These are phyloP conservation scores for Trichoderma sp. DNA, from an alignment of 2,329 filamentous ascomycete species.

Conservation along the genomic window DNA sequence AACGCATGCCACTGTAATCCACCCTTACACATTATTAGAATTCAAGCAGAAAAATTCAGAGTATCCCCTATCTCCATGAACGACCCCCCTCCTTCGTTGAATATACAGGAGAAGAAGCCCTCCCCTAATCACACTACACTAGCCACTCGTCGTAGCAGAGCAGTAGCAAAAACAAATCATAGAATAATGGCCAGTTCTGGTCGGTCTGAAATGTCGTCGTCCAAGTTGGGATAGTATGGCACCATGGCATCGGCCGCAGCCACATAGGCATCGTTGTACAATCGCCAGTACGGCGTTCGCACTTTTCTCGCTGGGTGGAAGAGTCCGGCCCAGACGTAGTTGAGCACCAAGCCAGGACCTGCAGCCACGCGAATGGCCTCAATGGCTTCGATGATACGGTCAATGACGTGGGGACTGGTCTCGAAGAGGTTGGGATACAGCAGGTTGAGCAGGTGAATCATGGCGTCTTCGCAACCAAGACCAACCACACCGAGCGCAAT, in stretches of 20 bases:
- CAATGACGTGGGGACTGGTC: conserved; percentile 96
- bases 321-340: conserved; percentile 96
- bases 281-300: conserved; percentile 87
- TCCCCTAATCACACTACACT: not conserved
- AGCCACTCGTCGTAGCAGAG: not conserved
- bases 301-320: conserved; percentile 98
- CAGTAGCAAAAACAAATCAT: conserved; percentile 41
- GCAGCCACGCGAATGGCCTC: conserved; percentile 93
- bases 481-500: conserved; percentile 97
- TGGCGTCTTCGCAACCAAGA: conserved; percentile 94
- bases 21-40: conserved; percentile 15
- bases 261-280: conserved; percentile 97
- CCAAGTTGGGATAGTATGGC: conserved; percentile 87
- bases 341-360: conserved; percentile 88
- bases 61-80: not conserved
- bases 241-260: conserved; percentile 92
- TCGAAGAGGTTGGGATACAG: conserved; percentile 97
- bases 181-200: conserved; percentile 81
- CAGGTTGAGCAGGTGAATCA: conserved; percentile 95
- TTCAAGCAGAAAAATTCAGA: not conserved
- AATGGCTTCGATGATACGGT: conserved; percentile 95
- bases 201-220: conserved; percentile 74
- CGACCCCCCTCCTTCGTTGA: no score
- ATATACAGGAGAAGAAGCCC: not conserved
- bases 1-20: conserved; percentile 17